Conservation (phyloP, 495 filamentous ascomycete species). For the Penicillium argentinense region DNA sequence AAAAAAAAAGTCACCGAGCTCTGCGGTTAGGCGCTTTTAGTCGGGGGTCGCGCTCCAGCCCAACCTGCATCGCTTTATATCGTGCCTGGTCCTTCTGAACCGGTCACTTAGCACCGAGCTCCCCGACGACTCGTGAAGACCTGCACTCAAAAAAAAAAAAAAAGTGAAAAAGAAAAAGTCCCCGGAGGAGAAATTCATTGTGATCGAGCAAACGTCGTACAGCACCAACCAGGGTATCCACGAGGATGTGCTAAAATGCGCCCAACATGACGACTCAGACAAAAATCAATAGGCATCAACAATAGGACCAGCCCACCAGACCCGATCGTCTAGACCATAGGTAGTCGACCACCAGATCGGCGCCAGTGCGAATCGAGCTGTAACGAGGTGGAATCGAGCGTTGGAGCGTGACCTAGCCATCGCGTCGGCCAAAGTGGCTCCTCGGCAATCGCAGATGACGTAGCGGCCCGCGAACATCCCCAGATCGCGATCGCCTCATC, state of each 20-base stretch:
- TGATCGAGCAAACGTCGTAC: neutral
- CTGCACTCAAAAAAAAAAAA: neutral
- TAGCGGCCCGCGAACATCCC: slow-evolving; percentile 1
- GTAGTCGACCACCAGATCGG: neutral
- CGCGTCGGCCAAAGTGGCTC: slow-evolving; percentile 2
- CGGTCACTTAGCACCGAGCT: neutral
- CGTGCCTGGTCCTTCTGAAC: neutral
- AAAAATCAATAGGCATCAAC: slow-evolving; percentile 1
- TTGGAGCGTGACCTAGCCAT: no score
- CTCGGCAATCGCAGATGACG: slow-evolving; percentile 19
- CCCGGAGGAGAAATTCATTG: neutral
- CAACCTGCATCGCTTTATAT: slow-evolving; percentile 10
- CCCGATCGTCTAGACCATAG: neutral
- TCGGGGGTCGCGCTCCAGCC: neutral
- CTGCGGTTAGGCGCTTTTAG: neutral
- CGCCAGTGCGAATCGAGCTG: no score
- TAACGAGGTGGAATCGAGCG: no score
- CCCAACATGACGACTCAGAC: neutral
- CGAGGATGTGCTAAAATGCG: neutral
- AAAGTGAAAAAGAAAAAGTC: neutral
- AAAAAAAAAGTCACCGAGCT: slow-evolving; percentile 4
- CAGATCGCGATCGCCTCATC: slow-evolving; percentile 20
- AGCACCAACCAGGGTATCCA: neutral
- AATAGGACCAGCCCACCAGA: neutral
- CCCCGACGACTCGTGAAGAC: neutral